Evolutionary conservation across 2,329 filamentous ascomycete species (phyloP).

Genomic region (Fusarium protoensiforme): DNA sequence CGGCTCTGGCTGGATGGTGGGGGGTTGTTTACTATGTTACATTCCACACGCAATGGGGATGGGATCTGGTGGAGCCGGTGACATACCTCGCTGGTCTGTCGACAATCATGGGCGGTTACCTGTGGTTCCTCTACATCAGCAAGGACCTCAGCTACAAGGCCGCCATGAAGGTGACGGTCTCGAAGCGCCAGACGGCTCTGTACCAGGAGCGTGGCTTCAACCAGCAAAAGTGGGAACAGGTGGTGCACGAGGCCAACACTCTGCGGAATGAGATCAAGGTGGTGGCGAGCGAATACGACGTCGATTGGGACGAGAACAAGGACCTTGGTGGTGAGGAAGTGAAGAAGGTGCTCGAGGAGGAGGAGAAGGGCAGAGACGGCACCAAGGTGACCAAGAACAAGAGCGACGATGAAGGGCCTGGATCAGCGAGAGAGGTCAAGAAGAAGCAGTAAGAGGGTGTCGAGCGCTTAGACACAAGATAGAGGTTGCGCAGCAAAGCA

Average conservation of each 20-base stretch:
- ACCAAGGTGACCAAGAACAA: slow-evolving; percentile 52
- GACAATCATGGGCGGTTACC: slow-evolving; percentile 88
- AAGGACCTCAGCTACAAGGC: slow-evolving; percentile 88
- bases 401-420: slow-evolving; percentile 46
- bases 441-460: slow-evolving; percentile 28
- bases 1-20: slow-evolving; percentile 81
- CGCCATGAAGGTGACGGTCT: slow-evolving; percentile 88
- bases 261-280: slow-evolving; percentile 82
- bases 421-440: slow-evolving; percentile 34
- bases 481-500: slow-evolving; percentile 9
- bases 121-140: slow-evolving; percentile 95
- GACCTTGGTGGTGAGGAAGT: slow-evolving; percentile 79
- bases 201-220: slow-evolving; percentile 84
- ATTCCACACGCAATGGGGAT: slow-evolving; percentile 81
- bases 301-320: slow-evolving; percentile 84
- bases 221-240: slow-evolving; percentile 77
- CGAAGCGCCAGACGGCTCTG: slow-evolving; percentile 77
- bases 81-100: slow-evolving; percentile 90
- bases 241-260: slow-evolving; percentile 83
- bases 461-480: background rate
- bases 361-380: slow-evolving; percentile 54
- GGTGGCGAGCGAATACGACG: slow-evolving; percentile 87
- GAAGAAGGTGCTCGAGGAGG: slow-evolving; percentile 65
- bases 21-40: slow-evolving; percentile 79
- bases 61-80: slow-evolving; percentile 91